Percentiles rank a stretch among this genome's conserved stretches.
Evolutionary conservation across 352 stramenopile genomes (phyloP).

Genomic region (Globisporangium rhizosaccharum): DNA sequence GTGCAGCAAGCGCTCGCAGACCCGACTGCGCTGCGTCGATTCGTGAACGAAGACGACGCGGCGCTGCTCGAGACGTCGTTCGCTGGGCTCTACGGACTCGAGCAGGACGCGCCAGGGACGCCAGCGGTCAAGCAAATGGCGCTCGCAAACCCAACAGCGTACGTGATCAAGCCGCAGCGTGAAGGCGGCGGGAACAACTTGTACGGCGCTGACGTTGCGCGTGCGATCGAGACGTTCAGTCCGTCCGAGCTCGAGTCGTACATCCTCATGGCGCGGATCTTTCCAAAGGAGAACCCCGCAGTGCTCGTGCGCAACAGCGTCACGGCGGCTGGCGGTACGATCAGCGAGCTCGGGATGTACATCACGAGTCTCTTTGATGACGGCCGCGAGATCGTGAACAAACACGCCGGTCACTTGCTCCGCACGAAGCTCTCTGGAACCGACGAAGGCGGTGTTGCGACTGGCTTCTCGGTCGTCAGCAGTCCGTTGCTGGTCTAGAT

Average conservation of each 20-base stretch:
- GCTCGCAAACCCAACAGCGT: slow-evolving; percentile 61
- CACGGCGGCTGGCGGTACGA: slow-evolving; percentile 71
- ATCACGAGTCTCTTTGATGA: slow-evolving; percentile 83
- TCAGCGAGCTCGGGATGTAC: slow-evolving; percentile 96
- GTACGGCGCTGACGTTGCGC: slow-evolving; percentile 91
- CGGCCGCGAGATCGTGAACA: slow-evolving; percentile 87
- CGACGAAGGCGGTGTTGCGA: slow-evolving; percentile 95
- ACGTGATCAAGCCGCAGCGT: slow-evolving; percentile 97
- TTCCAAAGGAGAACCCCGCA: slow-evolving; percentile 79
- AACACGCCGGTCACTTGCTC: slow-evolving; percentile 93
- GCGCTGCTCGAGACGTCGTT: slow-evolving; percentile 87
- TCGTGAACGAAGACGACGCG: slow-evolving; percentile 76
- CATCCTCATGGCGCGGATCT: slow-evolving; percentile 98
- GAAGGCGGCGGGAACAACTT: slow-evolving; percentile 98
- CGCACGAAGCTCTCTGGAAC: slow-evolving; percentile 94
- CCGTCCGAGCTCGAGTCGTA: slow-evolving; percentile 76
- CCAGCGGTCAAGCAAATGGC: slow-evolving; percentile 73
- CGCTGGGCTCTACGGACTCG: slow-evolving; percentile 93
- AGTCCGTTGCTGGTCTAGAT: slow-evolving; percentile 81
- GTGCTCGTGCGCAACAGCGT: slow-evolving; percentile 79
- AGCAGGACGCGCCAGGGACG: slow-evolving; percentile 67
- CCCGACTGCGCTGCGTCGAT: slow-evolving; percentile 80
- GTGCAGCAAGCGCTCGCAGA: slow-evolving; percentile 95
- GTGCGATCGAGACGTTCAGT: slow-evolving; percentile 77
- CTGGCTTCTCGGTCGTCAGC: slow-evolving; percentile 92